Conservation (phyloP, 495 filamentous ascomycete genomes). For the Xylaria bambusicola region DNA sequence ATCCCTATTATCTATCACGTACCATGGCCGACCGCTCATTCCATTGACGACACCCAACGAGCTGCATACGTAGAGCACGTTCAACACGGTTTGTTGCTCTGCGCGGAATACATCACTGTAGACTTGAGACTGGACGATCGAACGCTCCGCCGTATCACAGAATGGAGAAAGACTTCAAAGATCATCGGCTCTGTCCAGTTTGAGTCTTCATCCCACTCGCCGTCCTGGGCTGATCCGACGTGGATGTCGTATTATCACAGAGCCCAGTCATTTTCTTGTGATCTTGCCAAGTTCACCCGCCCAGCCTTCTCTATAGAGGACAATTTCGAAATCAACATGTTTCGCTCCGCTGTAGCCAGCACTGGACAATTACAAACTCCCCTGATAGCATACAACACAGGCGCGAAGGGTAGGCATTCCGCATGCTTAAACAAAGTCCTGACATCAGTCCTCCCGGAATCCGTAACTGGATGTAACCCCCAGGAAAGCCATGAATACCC, state of each 20-base stretch:
- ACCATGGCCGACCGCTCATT: conserved; percentile 42
- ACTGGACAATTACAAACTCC: conserved; percentile 48
- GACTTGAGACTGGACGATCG: conserved; percentile 58
- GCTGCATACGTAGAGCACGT: conserved; percentile 58
- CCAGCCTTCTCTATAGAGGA: conserved; percentile 56
- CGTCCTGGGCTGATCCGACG: conserved; percentile 58
- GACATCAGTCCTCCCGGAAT: conserved; percentile 62
- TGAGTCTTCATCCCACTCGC: conserved; percentile 36
- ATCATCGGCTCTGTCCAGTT: conserved; percentile 62
- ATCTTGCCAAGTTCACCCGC: conserved; percentile 63
- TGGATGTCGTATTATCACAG: conserved; percentile 56
- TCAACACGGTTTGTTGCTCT: conserved; percentile 63
- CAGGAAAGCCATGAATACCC: conserved; percentile 21
- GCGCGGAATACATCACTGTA: conserved; percentile 66
- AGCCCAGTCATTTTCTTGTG: conserved; percentile 60
- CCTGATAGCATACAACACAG: conserved; percentile 69
- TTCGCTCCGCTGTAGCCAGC: conserved; percentile 47
- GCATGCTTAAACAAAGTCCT: conserved; percentile 68
- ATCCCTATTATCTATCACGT: conserved; percentile 68
- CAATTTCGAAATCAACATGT: conserved; percentile 57
- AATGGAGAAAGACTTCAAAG: conserved; percentile 60
- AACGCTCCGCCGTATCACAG: conserved; percentile 49
- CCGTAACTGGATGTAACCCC: conserved; percentile 33
- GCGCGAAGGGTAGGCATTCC: conserved; percentile 61
- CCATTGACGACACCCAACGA: conserved; percentile 30